phyloP scores from a whole-genome alignment of 495 filamentous ascomycete species.

The Ramalina intermedia region DNA sequence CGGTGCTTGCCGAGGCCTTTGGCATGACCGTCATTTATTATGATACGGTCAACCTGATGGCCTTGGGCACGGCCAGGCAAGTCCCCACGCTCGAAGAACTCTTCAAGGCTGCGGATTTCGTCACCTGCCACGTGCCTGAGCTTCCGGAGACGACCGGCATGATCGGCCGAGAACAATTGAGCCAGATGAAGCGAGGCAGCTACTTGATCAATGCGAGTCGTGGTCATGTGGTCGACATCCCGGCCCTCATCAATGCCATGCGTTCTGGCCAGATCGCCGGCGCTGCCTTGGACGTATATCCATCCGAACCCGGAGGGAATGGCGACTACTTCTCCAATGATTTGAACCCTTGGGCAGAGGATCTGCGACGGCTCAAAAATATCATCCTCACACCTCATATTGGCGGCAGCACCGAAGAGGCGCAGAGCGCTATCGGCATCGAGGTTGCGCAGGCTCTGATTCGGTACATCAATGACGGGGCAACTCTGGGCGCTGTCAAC shows the following conservation, averaged over 20 bases:
- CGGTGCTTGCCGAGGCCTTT: constrained; percentile 91
- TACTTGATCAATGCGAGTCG: constrained; percentile 95
- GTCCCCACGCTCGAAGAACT: constrained; percentile 63
- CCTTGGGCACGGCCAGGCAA: constrained; percentile 72
- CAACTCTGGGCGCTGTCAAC: constrained; percentile 84
- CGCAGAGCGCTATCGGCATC: constrained; percentile 87
- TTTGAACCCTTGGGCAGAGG: constrained; percentile 78
- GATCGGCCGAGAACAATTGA: constrained; percentile 63
- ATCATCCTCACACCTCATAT: constrained; percentile 94
- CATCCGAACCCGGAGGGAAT: constrained; percentile 82
- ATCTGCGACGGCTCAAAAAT: constrained; percentile 76
- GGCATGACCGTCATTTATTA: constrained; percentile 96
- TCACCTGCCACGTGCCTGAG: constrained; percentile 91
- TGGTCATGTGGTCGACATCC: constrained; percentile 87
- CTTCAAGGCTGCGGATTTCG: constrained; percentile 70
- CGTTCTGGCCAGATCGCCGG: constrained; percentile 79
- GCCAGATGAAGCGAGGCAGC: constrained; percentile 78
- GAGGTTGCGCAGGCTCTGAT: constrained; percentile 82
- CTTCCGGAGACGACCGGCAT: constrained; percentile 81
- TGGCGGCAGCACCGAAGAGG: constrained; percentile 94
- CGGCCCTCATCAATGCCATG: constrained; percentile 79
- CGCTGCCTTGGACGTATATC: constrained; percentile 91
- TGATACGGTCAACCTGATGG: constrained; percentile 86
- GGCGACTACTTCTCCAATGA: constrained; percentile 82
- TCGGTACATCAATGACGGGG: constrained; percentile 83